Base-by-base conservation (phyloP, 805 yeast species). In the Myxozyma melibiosi region DNA sequence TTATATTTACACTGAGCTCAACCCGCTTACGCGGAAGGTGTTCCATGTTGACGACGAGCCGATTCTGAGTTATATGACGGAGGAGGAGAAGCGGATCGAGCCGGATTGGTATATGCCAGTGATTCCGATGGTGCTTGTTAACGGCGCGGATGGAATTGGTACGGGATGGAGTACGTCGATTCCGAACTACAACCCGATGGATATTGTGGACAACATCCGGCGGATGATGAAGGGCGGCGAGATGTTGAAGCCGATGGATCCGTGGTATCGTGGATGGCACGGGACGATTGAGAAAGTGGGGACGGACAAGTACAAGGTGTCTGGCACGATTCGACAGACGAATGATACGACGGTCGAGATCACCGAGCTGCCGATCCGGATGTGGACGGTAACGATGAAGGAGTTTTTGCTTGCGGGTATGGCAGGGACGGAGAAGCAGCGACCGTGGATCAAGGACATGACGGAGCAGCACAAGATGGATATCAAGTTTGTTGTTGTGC, bases 141-240 rank as follows among this genome's bases (percentile, higher is more conserved):
- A 94, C 69, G 99, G 99, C 56, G 80, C 92, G 7, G 99, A 94
- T 73, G 99, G 99, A 76, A 94, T 94, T 71, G 99, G 99, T 61
- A 91, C 99, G 45, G 99, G 99, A 64, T 94, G 98, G 97, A 88
- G 96, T 63, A 90, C 98, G 1, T 84, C 82, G 60, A 86, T 94
- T 62, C 99, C 99, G 0, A 84, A 88, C 39, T 92, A 81, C 74
- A 90, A 94, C 70, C 99, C 99, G 0, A 66, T 71, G 13, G 98
- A 92, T 68, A 77, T 94, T 58, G 90, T 90, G 25, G 75, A 73
- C 1, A 94, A 94, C 66, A 75, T 94, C 31, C 82, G 83, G 57
- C 81, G 81, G 39, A 69, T 94, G 66, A 84, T 94, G 90, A 55
- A 45, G 22, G 76, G 78, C 18, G n/a, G n/a, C 18, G 48, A 41